Conservation (phyloP, 2,329 filamentous ascomycete species). For the Ascochyta pisi region DNA sequence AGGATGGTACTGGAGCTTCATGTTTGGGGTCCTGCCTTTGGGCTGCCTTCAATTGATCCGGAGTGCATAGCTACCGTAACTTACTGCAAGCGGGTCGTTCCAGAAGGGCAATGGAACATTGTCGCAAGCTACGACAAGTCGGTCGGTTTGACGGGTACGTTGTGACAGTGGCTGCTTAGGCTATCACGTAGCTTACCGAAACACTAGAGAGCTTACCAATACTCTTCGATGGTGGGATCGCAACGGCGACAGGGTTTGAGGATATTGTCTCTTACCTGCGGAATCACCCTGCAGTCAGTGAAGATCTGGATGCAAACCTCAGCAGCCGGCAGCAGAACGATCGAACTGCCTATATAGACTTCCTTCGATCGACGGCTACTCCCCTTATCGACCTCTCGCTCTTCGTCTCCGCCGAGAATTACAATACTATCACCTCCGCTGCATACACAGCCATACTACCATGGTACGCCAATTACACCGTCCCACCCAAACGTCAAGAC, state of each 20-base stretch:
- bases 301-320: constrained; percentile 41
- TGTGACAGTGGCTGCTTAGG: not conserved
- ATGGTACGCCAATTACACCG: constrained; percentile 87
- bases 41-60: constrained; percentile 86
- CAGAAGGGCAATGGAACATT: constrained; percentile 55
- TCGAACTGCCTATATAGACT: constrained; percentile 63
- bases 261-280: constrained; percentile 66
- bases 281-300: constrained; percentile 31
- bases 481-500: constrained; percentile 75
- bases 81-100: constrained; percentile 71
- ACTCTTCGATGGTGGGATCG: constrained; percentile 59
- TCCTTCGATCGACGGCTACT: constrained; percentile 76
- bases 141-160: constrained; percentile 66
- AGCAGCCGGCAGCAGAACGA: constrained; percentile 46
- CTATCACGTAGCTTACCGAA: constrained; percentile 7
- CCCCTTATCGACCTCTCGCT: constrained; percentile 84
- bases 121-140: constrained; percentile 65
- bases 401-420: constrained; percentile 90
- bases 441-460: constrained; percentile 80
- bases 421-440: constrained; percentile 76
- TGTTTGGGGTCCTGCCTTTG: constrained; percentile 89
- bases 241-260: constrained; percentile 67
- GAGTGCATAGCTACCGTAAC: constrained; percentile 86
- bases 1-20: constrained; percentile 74
- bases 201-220: constrained; percentile 62